Evolutionary conservation across 2,329 filamentous ascomycete species (phyloP).

Genomic region (Phaeosphaeria sp.): DNA sequence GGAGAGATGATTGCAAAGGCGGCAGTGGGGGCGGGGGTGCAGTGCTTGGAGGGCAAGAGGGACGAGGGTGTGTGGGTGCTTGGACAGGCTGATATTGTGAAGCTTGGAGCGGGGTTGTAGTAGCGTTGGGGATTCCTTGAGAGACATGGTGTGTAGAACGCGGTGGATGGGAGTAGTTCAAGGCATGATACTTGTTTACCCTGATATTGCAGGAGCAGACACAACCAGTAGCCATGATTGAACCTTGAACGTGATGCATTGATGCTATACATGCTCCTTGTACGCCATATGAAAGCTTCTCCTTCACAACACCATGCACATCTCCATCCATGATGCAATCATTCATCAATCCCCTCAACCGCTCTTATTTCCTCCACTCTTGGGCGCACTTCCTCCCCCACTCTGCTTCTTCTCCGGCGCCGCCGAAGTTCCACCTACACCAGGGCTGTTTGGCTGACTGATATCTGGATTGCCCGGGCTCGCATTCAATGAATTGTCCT

Average conservation of each 20-base stretch:
- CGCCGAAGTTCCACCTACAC: slow-evolving; percentile 49
- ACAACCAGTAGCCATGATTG: background rate
- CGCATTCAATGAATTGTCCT: slow-evolving; percentile 57
- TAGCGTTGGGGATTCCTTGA: background rate
- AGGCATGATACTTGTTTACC: too few species aligned
- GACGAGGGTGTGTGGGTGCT: slow-evolving; percentile 68
- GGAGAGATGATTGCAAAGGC: slow-evolving; percentile 73
- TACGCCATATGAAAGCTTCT: background rate
- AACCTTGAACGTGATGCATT: background rate
- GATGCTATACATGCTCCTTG: slow-evolving; percentile 2
- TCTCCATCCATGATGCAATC: background rate
- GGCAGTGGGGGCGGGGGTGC: slow-evolving; percentile 65
- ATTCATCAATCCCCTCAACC: slow-evolving; percentile 1
- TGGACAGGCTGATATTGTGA: slow-evolving; percentile 67
- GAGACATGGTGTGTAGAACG: background rate
- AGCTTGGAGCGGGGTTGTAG: slow-evolving; percentile 59
- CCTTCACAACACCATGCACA: background rate
- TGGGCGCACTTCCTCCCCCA: slow-evolving; percentile 46
- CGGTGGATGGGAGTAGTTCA: too few species aligned
- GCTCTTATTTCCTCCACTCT: slow-evolving; percentile 31
- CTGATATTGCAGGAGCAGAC: too few species aligned
- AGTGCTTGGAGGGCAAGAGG: slow-evolving; percentile 59
- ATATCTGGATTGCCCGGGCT: slow-evolving; percentile 67
- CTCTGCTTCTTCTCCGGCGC: slow-evolving; percentile 38
- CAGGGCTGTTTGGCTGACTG: slow-evolving; percentile 54